Base-by-base conservation (phyloP, 1,284 basidiomycete species). In the Farysia itapuensis region DNA sequence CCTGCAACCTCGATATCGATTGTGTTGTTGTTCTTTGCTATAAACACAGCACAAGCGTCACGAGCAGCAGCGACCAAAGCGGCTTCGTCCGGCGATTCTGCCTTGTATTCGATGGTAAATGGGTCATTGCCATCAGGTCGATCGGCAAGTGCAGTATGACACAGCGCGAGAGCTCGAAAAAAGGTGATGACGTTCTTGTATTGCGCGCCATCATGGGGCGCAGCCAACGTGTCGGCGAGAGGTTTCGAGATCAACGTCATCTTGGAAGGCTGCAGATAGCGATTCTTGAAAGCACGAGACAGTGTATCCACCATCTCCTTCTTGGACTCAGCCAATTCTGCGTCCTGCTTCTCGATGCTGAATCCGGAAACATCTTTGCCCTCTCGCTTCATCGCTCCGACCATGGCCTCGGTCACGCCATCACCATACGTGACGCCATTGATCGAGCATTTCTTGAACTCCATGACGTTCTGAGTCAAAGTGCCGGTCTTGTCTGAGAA, bases 401-500 rank as follows among this genome's bases (percentile, higher is more conserved):
- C 84, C 80, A 94, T 92, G 0, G 92, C 93, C 77, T 97, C 94
- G 0, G 93, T 96, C 48, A 97, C 77, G 11, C 92, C 93, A 69
- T 97, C 92, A 14, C 91, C 93, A 70, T 95, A 96, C 0, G 85
- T 70, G 0, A 90, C 79, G 3, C 92, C 93, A 47, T 85, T 80
- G 59, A 96, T 83, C 0, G 90, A 94, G 70, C 91, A 95, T 77
- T 90, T 92, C 77, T 96, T 92, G 79, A 95, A 96, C 80, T 96
- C 93, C 93, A 97, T 98, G 61, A 95, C 70, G 60, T 79, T 97
- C 78, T 96, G 65, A 14, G 63, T 72, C 4, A 70, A 57, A 16
- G 69, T 72, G 15, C 67, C 65, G 1, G 67, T 70, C 64, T 98
- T 98, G 83, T 98, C 93, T 5, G 89, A 92, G 79, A 97, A 96